Evolutionary conservation across 1,139 yeast genomes (phyloP).

Genomic region (Saccharomyces hybrid): DNA sequence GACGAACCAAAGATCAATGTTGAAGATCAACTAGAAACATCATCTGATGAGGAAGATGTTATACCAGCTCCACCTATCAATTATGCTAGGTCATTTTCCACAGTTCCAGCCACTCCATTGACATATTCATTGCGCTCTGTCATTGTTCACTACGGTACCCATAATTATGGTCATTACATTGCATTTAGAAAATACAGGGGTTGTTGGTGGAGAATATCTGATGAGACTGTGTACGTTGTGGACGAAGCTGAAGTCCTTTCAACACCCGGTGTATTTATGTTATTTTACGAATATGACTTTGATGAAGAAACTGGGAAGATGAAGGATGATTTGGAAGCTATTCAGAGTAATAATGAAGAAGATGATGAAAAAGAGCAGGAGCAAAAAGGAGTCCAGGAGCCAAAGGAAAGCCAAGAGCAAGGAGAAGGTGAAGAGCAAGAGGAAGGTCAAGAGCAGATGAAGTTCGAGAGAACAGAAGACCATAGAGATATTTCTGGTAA

Average conservation of each 20-base stretch:
- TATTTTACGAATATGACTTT: slow-evolving; percentile 67
- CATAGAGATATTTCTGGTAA: neutral
- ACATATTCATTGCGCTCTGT: slow-evolving; percentile 72
- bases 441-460: neutral
- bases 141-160: slow-evolving; percentile 88
- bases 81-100: slow-evolving; percentile 17
- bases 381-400: slow-evolving; percentile 7
- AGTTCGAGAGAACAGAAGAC: neutral
- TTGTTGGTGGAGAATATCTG: slow-evolving; percentile 92
- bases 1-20: slow-evolving; percentile 9
- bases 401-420: slow-evolving; percentile 5
- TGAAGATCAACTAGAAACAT: neutral
- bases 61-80: slow-evolving; percentile 4
- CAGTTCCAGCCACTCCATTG: slow-evolving; percentile 35
- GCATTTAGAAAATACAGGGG: slow-evolving; percentile 76
- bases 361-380: slow-evolving; percentile 12
- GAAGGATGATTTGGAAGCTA: slow-evolving; percentile 24
- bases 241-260: slow-evolving; percentile 69
- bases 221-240: slow-evolving; percentile 75
- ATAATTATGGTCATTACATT: slow-evolving; percentile 90
- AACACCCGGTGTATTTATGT: slow-evolving; percentile 86
- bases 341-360: slow-evolving; percentile 14
- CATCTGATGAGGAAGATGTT: slow-evolving; percentile 11
- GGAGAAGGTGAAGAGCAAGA: neutral
- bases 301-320: slow-evolving; percentile 32